Conservation (phyloP, 73 alveolate species). For the Loxodes magnus region DNA sequence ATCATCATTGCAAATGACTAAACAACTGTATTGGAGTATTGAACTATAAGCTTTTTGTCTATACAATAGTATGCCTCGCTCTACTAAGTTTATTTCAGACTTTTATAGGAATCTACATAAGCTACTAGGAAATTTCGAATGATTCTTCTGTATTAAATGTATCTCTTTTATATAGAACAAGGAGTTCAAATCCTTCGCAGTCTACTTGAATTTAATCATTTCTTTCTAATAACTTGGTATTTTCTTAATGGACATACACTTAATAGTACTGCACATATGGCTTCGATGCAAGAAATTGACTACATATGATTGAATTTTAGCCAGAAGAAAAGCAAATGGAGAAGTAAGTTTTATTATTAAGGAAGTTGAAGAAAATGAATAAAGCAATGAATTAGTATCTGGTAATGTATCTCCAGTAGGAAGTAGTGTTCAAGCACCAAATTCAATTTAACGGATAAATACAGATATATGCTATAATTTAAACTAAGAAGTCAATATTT, state of each 20-base stretch:
- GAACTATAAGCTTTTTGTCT: constrained; percentile 9
- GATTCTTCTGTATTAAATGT: neutral
- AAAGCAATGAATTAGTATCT: too few species aligned
- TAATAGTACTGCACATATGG: constrained; percentile 1
- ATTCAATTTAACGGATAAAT: too few species aligned
- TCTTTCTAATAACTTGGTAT: neutral
- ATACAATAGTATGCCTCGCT: neutral
- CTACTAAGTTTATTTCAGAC: neutral
- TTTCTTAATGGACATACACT: neutral
- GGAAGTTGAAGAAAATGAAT: too few species aligned
- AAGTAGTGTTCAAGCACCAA: too few species aligned
- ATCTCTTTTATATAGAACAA: neutral
- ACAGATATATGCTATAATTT: too few species aligned
- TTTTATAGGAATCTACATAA: neutral
- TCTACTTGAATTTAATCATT: neutral
- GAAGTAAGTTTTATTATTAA: too few species aligned
- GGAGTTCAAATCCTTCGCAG: neutral
- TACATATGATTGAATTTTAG: neutral
- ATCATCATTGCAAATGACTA: constrained; percentile 13
- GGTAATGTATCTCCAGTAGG: too few species aligned
- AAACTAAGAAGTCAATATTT: too few species aligned
- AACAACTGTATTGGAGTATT: constrained; percentile 7
- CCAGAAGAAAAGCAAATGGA: too few species aligned
- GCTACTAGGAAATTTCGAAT: neutral
- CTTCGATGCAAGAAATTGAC: neutral